Evolutionary conservation across 345 rosid species (phyloP), one percentile per base, ranked within the genome.

Genomic region (Adansonia digitata): DNA sequence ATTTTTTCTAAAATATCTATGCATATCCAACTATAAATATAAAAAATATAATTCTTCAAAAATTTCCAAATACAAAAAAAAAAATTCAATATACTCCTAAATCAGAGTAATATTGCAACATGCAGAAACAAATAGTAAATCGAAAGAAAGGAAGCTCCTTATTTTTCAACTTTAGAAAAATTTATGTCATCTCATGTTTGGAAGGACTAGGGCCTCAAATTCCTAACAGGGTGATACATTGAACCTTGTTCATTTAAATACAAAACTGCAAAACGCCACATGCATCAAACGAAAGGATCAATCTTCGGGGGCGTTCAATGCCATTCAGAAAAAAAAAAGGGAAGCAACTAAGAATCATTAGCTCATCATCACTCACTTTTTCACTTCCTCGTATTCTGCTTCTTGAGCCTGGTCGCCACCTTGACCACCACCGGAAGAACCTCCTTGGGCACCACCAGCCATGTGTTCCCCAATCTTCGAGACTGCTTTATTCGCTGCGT

Each of bases 391-490:
- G 26, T 86, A 94, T 48, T 94, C 98, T 0, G 97, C 97, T 75
- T 94, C 98, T 0, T 88, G 83, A 39, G 98, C 63, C 80, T 86
- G 88, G 3, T 94, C 95, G 13, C 87, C 91, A 26, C 97, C 95
- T 68, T 83, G 84, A 13, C 88, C 73, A 18, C 86, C 89, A n/a
- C 85, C 82, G 17, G 88, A 79, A n/a, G n/a, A n/a, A n/a, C n/a
- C n/a, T n/a, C n/a, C n/a, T n/a, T n/a, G n/a, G n/a, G n/a, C n/a
- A 69, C 87, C 85, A 15, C 90, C 88, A 0, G 88, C 64, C 94
- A 94, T 89, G 75, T 90, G 97, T 76, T 94, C 85, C 60, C 94
- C 98, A 14, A 94, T 91, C 92, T 94, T 92, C 0, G 98, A 90
- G 12, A 59, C 63, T 5, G n/a, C 37, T 59, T 59, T 59, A 59